These are phyloP conservation scores for Polytrichum formosum DNA, from an alignment of 225 moss, liverwort and hornwort species.

Conservation along the genomic window DNA sequence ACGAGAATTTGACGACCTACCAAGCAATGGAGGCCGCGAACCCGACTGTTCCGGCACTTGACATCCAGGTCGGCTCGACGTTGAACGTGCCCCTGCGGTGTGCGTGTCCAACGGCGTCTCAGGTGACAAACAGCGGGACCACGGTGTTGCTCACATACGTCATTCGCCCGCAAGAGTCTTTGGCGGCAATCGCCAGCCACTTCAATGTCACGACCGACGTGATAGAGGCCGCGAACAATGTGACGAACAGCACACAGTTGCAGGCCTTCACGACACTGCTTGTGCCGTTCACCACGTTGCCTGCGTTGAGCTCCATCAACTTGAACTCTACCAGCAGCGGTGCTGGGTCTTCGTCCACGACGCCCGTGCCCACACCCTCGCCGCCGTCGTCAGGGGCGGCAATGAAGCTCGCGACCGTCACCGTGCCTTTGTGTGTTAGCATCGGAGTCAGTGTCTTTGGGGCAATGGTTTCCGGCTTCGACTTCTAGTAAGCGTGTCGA, in stretches of 20 bases:
- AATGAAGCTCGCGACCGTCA: constrained; percentile 13
- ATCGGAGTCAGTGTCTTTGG: constrained; percentile 31
- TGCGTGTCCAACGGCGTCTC: constrained; percentile 31
- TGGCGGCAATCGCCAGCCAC: constrained; percentile 8
- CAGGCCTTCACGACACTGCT: constrained; percentile 33
- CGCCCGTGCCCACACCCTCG: constrained; percentile 2
- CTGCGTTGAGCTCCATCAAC: constrained; percentile 14
- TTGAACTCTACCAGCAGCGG: background rate
- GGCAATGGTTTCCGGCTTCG: background rate
- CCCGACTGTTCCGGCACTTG: background rate
- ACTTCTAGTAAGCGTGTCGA: too few species aligned
- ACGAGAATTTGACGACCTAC: constrained; percentile 31
- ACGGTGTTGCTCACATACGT: constrained; percentile 52
- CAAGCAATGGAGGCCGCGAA: constrained; percentile 37
- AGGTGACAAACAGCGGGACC: constrained; percentile 15
- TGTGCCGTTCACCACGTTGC: constrained; percentile 46
- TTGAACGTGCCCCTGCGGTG: constrained; percentile 37
- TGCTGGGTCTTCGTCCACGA: background rate
- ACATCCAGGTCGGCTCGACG: background rate
- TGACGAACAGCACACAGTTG: constrained; percentile 9
- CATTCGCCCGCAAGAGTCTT: constrained; percentile 18
- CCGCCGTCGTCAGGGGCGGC: constrained; percentile 1
- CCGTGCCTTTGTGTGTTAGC: constrained; percentile 16
- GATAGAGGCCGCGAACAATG: constrained; percentile 37
- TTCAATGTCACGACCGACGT: constrained; percentile 38